These are phyloP conservation scores for Mucor sp. DNA, from an alignment of 371 early-diverging fungal species.

Conservation along the genomic window DNA sequence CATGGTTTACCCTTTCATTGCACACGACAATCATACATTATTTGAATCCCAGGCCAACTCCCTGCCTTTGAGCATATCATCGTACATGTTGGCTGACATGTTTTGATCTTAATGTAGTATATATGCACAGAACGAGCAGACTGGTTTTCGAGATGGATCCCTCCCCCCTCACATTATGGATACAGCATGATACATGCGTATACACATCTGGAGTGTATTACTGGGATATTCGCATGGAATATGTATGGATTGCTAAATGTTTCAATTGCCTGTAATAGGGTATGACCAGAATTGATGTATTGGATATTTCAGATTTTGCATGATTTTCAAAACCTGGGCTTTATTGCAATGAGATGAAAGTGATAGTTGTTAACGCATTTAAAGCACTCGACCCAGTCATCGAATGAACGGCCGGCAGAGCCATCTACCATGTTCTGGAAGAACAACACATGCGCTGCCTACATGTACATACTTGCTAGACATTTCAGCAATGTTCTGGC, in stretches of 20 bases:
- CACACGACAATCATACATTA: neutral
- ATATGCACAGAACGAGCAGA: neutral
- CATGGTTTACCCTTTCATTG: neutral
- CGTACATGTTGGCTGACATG: neutral
- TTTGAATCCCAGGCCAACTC: neutral
- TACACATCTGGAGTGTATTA: too few relatives aligned
- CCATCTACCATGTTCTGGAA: neutral
- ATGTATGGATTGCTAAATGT: too few relatives aligned
- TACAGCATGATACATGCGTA: too few relatives aligned
- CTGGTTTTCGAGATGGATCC: neutral
- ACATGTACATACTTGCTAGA: neutral
- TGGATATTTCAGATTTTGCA: neutral
- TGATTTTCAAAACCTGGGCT: neutral
- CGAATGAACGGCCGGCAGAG: neutral
- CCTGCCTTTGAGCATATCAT: neutral
- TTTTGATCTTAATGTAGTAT: neutral
- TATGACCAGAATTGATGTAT: neutral
- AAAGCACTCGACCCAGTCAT: too few relatives aligned
- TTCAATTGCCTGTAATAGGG: neutral
- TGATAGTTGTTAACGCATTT: too few relatives aligned
- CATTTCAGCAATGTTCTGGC: neutral
- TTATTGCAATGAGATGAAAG: neutral
- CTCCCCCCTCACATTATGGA: neutral
- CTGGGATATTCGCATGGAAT: too few relatives aligned
- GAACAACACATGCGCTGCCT: neutral